phyloP scores from a whole-genome alignment of 257 asterid species.

The Lithospermum erythrorhizon region DNA sequence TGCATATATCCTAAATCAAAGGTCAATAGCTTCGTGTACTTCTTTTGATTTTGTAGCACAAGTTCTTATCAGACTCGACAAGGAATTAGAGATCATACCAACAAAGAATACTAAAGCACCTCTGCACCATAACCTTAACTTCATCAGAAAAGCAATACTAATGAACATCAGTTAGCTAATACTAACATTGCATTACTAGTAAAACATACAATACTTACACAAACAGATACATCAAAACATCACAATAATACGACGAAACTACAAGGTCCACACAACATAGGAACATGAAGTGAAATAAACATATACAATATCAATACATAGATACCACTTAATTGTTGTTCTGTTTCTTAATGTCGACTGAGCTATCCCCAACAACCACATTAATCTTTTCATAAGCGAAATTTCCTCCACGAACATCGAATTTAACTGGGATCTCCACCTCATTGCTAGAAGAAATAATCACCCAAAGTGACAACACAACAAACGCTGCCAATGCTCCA shows the following conservation, averaged over 20 bases:
- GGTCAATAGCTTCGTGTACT: too few relatives aligned
- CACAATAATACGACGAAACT: neutral
- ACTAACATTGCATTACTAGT: neutral
- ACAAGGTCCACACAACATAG: neutral
- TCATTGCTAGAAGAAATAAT: conserved; percentile 30
- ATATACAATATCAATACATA: neutral
- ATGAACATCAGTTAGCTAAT: neutral
- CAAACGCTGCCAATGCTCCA: conserved; percentile 39
- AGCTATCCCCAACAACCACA: conserved; percentile 33
- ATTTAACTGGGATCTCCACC: conserved; percentile 34
- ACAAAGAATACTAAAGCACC: too few relatives aligned
- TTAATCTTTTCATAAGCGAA: conserved; percentile 66
- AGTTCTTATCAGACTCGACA: too few relatives aligned
- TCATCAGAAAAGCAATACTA: too few relatives aligned
- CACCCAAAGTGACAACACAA: conserved; percentile 43
- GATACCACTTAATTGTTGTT: neutral
- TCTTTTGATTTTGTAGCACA: too few relatives aligned
- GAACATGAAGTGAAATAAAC: neutral
- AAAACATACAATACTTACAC: neutral
- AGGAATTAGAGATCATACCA: too few relatives aligned
- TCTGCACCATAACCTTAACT: too few relatives aligned
- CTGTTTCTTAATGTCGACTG: conserved; percentile 36
- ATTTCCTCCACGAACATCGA: conserved; percentile 34
- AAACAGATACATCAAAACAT: neutral
- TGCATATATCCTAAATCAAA: too few relatives aligned